Evolutionary conservation across 2,329 filamentous ascomycete species (phyloP).

Genomic region (Clonostachys solani): DNA sequence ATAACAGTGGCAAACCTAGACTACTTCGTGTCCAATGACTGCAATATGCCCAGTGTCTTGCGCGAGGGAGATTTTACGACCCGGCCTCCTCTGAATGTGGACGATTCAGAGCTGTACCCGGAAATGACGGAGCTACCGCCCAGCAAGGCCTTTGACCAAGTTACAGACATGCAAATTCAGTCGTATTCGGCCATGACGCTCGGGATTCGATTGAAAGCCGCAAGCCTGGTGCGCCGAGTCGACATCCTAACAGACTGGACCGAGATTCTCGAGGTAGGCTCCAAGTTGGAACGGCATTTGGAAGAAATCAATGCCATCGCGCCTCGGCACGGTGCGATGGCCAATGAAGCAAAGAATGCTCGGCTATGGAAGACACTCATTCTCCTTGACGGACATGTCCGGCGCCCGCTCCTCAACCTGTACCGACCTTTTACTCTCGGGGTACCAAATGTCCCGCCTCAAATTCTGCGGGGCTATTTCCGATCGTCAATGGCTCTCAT

Average conservation of each 20-base stretch:
- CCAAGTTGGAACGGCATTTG: slow-evolving; percentile 46
- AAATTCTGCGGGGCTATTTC: slow-evolving; percentile 48
- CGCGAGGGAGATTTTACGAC: slow-evolving; percentile 51
- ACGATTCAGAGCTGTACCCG: slow-evolving; percentile 43
- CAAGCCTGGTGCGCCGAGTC: slow-evolving; percentile 44
- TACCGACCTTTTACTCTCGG: slow-evolving; percentile 52
- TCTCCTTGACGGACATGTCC: slow-evolving; percentile 49
- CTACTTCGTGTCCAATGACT: slow-evolving; percentile 47
- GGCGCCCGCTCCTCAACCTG: slow-evolving; percentile 44
- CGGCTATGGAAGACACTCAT: slow-evolving; percentile 47
- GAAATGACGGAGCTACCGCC: slow-evolving; percentile 44
- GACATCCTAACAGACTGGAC: slow-evolving; percentile 48
- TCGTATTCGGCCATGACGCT: slow-evolving; percentile 48
- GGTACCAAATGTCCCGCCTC: slow-evolving; percentile 41
- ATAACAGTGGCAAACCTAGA: slow-evolving; percentile 54
- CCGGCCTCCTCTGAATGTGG: slow-evolving; percentile 45
- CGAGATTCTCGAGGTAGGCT: slow-evolving; percentile 47
- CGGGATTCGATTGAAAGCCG: slow-evolving; percentile 41
- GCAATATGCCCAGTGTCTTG: slow-evolving; percentile 45
- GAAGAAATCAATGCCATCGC: slow-evolving; percentile 51
- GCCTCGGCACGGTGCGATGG: slow-evolving; percentile 34
- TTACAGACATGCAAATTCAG: slow-evolving; percentile 49
- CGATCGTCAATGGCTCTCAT: slow-evolving; percentile 52
- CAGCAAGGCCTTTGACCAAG: slow-evolving; percentile 43
- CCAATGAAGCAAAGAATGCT: slow-evolving; percentile 35